Evolutionary conservation across 139 green algal species (phyloP).

Genomic region (Asterochloris erici): DNA sequence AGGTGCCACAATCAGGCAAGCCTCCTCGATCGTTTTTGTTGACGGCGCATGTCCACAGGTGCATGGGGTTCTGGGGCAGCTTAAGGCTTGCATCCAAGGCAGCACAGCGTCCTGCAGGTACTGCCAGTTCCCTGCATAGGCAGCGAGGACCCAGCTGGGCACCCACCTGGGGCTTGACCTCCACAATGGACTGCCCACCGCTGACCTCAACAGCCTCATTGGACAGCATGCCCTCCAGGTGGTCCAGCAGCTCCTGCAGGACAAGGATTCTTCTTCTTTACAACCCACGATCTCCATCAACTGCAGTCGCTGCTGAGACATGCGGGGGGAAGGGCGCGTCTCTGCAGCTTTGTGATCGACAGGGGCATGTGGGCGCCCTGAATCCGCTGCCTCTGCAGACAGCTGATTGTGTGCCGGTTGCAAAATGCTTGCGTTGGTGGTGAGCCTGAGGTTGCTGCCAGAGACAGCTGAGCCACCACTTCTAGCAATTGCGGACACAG

Average conservation of each 20-base stretch:
- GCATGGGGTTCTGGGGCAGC: background rate
- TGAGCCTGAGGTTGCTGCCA: too few species aligned
- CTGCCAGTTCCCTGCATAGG: background rate
- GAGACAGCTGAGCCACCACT: too few species aligned
- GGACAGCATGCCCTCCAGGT: slow-evolving; percentile 92
- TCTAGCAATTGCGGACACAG: too few species aligned
- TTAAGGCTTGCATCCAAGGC: background rate
- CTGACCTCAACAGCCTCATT: slow-evolving; percentile 91
- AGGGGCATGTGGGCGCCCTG: too few species aligned
- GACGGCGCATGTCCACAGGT: background rate
- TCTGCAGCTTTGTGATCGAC: too few species aligned
- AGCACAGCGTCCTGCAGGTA: background rate
- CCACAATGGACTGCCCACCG: slow-evolving; percentile 76
- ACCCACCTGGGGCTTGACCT: slow-evolving; percentile 83
- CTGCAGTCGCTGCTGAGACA: too few species aligned
- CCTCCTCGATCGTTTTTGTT: background rate
- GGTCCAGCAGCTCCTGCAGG: slow-evolving; percentile 93
- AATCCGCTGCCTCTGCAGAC: too few species aligned
- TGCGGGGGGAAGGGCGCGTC: too few species aligned
- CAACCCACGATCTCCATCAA: too few species aligned
- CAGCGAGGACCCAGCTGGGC: background rate
- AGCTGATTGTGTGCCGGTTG: too few species aligned
- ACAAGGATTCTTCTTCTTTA: background rate
- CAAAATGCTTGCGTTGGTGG: too few species aligned
- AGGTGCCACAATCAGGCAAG: too few species aligned